Conservation (phyloP, 2,329 filamentous ascomycete genomes). For the Aschersonia sp. region DNA sequence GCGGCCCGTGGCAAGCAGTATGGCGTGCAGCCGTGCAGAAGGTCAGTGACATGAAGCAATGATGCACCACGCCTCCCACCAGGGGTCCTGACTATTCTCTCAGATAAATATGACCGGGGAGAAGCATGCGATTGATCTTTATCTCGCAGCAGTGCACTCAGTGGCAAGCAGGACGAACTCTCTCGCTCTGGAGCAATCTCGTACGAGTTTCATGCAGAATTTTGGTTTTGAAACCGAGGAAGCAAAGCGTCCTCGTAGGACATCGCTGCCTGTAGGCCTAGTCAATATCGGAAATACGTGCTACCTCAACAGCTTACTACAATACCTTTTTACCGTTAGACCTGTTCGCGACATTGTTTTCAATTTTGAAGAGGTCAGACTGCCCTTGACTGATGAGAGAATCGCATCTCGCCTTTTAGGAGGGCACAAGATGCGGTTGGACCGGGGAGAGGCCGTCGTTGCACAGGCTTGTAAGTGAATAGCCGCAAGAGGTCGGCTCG, state of each 20-base stretch:
- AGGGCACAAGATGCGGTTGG: slow-evolving; percentile 39
- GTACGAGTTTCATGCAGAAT: background rate
- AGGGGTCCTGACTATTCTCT: no score
- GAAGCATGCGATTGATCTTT: slow-evolving; percentile 7
- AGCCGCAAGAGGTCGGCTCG: background rate
- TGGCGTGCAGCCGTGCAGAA: slow-evolving; percentile 13
- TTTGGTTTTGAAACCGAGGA: no score
- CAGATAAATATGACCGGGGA: no score
- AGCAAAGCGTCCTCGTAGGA: slow-evolving; percentile 10
- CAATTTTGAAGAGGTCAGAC: slow-evolving; percentile 55
- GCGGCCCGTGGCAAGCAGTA: slow-evolving; percentile 11
- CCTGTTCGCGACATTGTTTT: slow-evolving; percentile 70
- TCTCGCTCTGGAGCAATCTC: slow-evolving; percentile 11
- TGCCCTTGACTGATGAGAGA: slow-evolving; percentile 49
- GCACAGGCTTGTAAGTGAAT: slow-evolving; percentile 57
- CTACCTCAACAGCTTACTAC: slow-evolving; percentile 90
- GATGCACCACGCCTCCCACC: slow-evolving; percentile 2
- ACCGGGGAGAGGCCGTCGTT: slow-evolving; percentile 42
- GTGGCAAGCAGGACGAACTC: slow-evolving; percentile 16
- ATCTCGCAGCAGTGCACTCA: slow-evolving; percentile 19
- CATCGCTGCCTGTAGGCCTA: slow-evolving; percentile 66
- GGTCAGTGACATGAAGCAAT: slow-evolving; percentile 14
- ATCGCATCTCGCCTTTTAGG: slow-evolving; percentile 59
- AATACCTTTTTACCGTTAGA: slow-evolving; percentile 85
- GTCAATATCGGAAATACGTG: slow-evolving; percentile 95